Base-by-base conservation (phyloP, 129 eudicot species). In the Centrapalus pauciflorus region DNA sequence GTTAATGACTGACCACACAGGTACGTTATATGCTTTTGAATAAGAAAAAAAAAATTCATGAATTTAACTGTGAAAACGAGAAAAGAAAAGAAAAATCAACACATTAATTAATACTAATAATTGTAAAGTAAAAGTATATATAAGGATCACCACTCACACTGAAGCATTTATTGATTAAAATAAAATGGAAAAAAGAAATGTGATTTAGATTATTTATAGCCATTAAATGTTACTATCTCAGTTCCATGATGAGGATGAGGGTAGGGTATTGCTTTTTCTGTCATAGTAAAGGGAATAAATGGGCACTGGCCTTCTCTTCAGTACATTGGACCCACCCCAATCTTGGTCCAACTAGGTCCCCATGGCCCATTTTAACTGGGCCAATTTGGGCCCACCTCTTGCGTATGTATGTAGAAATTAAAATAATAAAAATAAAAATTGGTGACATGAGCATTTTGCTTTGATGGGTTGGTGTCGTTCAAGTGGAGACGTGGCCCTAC, bases 401-500 rank as follows among this genome's bases (percentile, higher is more conserved):
- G 80, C 76, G 81, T 80, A 64, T 80, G 71, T 84, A 82, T 76
- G 85, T 84, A 73, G 72, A 68, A 77, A n/a, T n/a, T n/a, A n/a
- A n/a, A n/a, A n/a, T n/a, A n/a, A n/a, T n/a, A n/a, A n/a, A n/a
- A n/a, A 71, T 70, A 55, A 67, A 62, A 79, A 71, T 45, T 73
- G 82, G 83, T 84, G 87, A 84, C 80, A 68, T 84, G 76, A 79
- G 85, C 76, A 81, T 77, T 54, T 78, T 83, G 85, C 64, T 76
- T 81, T 83, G 76, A 75, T 84, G 83, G 90, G 87, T 84, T 74
- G 78, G 75, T 82, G 81, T 77, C 61, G 77, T 78, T 78, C 72
- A 56, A 79, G 86, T 88, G 96, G 90, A 84, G 60, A 43, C 55
- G 25, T 25, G 71, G 43, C 67, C 88, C 95, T 85, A 87, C 83